Evolutionary conservation across 176 grass and related monocot genomes (phyloP).

Genomic region (Elymus sibiricus): DNA sequence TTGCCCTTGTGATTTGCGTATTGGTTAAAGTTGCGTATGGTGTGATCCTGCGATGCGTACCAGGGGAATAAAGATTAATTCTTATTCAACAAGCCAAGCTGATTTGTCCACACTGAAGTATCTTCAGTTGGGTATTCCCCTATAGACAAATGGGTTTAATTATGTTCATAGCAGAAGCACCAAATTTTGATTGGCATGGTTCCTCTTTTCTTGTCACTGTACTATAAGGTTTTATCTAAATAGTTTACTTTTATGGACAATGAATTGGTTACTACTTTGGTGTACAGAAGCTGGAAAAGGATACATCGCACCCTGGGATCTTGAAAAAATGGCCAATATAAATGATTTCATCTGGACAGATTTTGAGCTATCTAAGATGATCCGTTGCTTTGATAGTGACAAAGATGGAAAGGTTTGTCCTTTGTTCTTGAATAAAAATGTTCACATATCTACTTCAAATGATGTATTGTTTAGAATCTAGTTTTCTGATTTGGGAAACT

Average conservation of each 20-base stretch:
- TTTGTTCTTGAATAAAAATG: background rate
- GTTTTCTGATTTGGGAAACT: background rate
- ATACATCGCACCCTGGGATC: conserved; percentile 69
- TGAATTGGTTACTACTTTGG: conserved; percentile 9
- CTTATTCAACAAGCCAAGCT: background rate
- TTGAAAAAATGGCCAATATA: conserved; percentile 70
- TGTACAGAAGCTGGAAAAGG: conserved; percentile 81
- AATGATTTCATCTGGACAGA: conserved; percentile 93
- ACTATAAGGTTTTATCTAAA: background rate
- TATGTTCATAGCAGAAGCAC: background rate
- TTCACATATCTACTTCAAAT: background rate
- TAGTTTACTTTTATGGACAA: conserved; percentile 20
- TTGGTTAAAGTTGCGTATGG: background rate
- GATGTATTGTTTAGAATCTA: background rate
- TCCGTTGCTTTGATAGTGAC: conserved; percentile 76
- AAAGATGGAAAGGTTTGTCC: conserved; percentile 76
- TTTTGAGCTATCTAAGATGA: conserved; percentile 77
- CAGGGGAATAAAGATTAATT: background rate
- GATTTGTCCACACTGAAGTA: background rate
- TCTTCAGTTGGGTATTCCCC: background rate
- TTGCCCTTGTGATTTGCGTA: background rate
- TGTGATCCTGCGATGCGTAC: background rate
- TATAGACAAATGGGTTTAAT: background rate
- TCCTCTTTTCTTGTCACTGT: background rate
- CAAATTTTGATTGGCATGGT: background rate